Evolutionary conservation across 2,329 filamentous ascomycete species (phyloP), one percentile per base, ranked within the genome.

Genomic region (Diaporthe velutina): DNA sequence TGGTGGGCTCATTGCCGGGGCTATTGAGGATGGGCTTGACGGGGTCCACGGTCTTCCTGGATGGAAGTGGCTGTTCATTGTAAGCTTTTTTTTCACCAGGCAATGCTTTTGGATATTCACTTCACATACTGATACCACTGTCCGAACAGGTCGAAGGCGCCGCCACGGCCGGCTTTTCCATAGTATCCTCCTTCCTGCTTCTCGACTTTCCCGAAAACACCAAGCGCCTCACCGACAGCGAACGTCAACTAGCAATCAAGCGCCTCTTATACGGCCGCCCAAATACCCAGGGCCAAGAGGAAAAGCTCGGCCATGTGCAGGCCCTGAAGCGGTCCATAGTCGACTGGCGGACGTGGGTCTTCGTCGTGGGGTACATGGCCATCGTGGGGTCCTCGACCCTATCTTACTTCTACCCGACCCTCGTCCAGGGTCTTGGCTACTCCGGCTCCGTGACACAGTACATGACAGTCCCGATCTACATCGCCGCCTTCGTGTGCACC

Each of bases 161-260:
- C 10, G 86, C 86, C 0, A 93, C 91, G 0, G 85, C 92, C 7
- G 6, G 92, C 1, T 92, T 45, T 17, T 75, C 91, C 3, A 78
- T 91, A 5, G 81, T 85, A 1, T 89, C 88, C 2, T 91, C 90
- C 81, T 93, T 90, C 87, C 86, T 91, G 80, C 90, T 94, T 2
- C 88, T 92, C 77, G 92, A 95, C 78, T 94, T 93, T 79, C 93
- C 93, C 0, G 90, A 92, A 73, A 87, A 90, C 72, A 91, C 91
- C 22, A 78, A 74, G 12, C 88, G 80, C 0, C 93, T 95, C 79
- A 87, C 87, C 0, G 85, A 87, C 2, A 84, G 86, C 19, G 92
- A 95, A 77, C 89, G 91, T 33, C 85, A 85, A 17, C 87, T 93
- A 5, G 92, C 94, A 0, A 83, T 93, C 30, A 85, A 87, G 4